phyloP scores from a whole-genome alignment of 306 rosid genomes.

The Quercus aquifolioides region DNA sequence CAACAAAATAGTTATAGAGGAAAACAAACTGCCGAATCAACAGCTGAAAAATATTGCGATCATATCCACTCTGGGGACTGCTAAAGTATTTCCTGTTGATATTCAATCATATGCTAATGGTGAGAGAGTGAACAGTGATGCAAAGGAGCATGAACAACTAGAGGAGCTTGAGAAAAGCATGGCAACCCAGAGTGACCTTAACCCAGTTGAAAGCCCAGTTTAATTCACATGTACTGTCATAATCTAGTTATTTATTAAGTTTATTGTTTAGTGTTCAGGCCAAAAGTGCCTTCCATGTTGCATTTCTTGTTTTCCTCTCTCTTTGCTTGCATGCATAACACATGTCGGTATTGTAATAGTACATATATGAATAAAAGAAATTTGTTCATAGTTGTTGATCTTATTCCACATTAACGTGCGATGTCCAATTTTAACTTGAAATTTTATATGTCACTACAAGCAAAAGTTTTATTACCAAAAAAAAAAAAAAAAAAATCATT shows the following conservation, averaged over 20 bases:
- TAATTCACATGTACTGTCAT: not conserved
- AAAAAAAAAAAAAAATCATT: not conserved
- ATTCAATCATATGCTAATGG: not conserved
- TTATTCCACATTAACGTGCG: not conserved
- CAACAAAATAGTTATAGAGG: conserved; percentile 8
- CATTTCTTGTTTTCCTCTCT: not conserved
- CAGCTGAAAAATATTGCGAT: conserved; percentile 13
- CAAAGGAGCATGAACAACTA: not conserved
- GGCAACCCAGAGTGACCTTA: not conserved
- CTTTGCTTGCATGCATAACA: not conserved
- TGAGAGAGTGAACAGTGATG: not conserved
- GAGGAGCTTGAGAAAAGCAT: not conserved
- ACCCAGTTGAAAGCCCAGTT: not conserved
- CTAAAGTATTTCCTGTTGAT: conserved; percentile 29
- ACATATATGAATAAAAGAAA: not conserved
- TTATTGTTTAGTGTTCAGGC: not conserved
- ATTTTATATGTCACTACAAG: too few species aligned
- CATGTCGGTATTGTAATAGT: not conserved
- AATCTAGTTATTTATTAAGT: too few species aligned
- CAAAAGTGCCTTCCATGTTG: not conserved
- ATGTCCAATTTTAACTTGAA: not conserved
- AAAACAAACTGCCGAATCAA: conserved; percentile 23
- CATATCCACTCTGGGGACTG: conserved; percentile 11
- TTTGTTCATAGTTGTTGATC: not conserved
- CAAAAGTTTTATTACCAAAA: too few species aligned